Evolutionary conservation across 805 yeast genomes (phyloP).

Genomic region (Saccharomycopsis guyanensis): DNA sequence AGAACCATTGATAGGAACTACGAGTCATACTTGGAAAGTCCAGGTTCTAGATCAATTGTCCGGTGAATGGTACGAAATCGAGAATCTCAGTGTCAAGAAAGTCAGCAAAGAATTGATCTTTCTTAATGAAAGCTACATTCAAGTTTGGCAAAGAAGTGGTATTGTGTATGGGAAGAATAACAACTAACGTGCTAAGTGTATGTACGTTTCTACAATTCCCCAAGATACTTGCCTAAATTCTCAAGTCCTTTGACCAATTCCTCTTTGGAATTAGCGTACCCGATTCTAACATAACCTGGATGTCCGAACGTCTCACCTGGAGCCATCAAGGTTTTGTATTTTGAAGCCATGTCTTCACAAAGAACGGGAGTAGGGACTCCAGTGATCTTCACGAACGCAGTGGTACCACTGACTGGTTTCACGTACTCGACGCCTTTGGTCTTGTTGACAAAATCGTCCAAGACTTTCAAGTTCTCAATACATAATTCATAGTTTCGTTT

Average conservation of each 20-base stretch:
- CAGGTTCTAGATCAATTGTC: slow-evolving; percentile 36
- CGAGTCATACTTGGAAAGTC: slow-evolving; percentile 39
- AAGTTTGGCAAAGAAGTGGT: slow-evolving; percentile 47
- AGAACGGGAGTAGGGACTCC: slow-evolving; percentile 29
- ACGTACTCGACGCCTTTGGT: slow-evolving; percentile 34
- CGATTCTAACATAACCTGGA: slow-evolving; percentile 39
- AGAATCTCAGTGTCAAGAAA: slow-evolving; percentile 39
- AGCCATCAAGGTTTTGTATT: slow-evolving; percentile 32
- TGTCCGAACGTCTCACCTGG: slow-evolving; percentile 43
- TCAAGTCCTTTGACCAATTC: slow-evolving; percentile 32
- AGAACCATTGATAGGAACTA: slow-evolving; percentile 24
- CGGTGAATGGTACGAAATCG: slow-evolving; percentile 51
- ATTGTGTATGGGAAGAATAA: not conserved
- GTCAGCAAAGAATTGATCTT: slow-evolving; percentile 54
- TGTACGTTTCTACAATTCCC: not conserved
- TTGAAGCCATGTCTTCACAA: slow-evolving; percentile 31
- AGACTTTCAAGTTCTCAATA: slow-evolving; percentile 29
- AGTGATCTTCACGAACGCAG: slow-evolving; percentile 35
- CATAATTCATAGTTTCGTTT: slow-evolving; percentile 36
- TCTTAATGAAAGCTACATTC: slow-evolving; percentile 54
- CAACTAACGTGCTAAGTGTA: too few species aligned
- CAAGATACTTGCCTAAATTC: slow-evolving; percentile 21
- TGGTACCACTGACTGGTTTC: slow-evolving; percentile 42
- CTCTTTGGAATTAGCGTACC: slow-evolving; percentile 37
- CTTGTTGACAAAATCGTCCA: slow-evolving; percentile 30